Evolutionary conservation across 768 basidiomycete genomes (phyloP), one percentile per base, ranked within the genome.

Genomic region (Myochromella boudieri): DNA sequence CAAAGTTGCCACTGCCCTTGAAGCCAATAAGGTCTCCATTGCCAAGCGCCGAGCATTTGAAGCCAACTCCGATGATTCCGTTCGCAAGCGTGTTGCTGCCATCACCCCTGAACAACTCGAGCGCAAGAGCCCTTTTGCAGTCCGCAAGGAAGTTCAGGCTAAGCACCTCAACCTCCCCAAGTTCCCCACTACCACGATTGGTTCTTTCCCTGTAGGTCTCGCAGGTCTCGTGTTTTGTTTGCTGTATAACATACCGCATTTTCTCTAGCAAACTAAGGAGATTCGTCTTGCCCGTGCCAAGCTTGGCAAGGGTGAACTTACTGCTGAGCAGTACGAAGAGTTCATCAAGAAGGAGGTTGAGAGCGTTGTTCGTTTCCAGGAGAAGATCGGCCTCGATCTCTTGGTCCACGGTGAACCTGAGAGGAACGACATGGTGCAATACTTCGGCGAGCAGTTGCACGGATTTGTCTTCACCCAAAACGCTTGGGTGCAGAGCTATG

Each of bases 371-470:
- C 80, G 84, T 55, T 95, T 98, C 91, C 97, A 99, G 71, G 95
- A 98, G 78, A 84, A 82, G 69, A 81, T 94, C 56, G 95, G 91
- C 56, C 85, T 99, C 58, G 97, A 99, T 71, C 81, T 99, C 48
- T 81, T 98, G 59, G 97, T 99, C 52, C 97, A 99, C 70, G 97
- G 97, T 62, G 97, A 99, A 71, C 90, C 95, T 44, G 95, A 99
- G 77, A 84, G 95, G 61, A 97, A 97, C 68, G 95, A 97, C 80
- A 98, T 98, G 95, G 95, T 97, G 53, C 95, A 98, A 75, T 99
- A 99, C 84, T 99, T 98, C 59, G 97, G 97, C 56, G 97, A 99
- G 71, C 89, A 84, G 65, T 78, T 99, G 54, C 74, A 81, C 41
- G 97, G 97, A 56, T 97, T 99, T 65, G 91, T 90, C 68, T 99